Evolutionary conservation across 345 rosid genomes (phyloP).

Genomic region (Lepidium africanum): DNA sequence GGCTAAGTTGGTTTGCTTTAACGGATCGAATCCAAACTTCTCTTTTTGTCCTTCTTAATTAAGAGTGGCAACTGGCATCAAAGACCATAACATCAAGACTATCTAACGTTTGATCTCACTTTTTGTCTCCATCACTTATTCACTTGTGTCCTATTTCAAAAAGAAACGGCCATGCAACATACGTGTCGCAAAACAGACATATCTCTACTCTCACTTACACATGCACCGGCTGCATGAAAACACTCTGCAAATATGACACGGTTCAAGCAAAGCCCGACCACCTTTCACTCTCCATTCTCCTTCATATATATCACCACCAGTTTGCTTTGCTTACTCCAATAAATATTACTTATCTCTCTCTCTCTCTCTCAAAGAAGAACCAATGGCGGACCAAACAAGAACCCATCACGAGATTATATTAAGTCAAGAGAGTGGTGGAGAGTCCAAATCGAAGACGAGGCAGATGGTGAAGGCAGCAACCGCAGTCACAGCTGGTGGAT

Average conservation of each 20-base stretch:
- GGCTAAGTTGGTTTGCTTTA: not conserved
- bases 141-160: not conserved
- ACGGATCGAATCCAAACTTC: not conserved
- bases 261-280: not conserved
- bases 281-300: not conserved
- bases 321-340: not conserved
- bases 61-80: not conserved
- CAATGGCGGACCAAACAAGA: constrained; percentile 24
- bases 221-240: constrained; percentile 28
- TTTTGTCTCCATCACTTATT: not conserved
- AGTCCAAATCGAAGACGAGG: constrained; percentile 24
- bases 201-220: not conserved
- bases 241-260: constrained; percentile 3
- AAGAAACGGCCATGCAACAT: not conserved
- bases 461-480: constrained; percentile 70
- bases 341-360: not conserved
- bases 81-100: not conserved
- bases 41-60: too few species aligned
- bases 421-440: not conserved
- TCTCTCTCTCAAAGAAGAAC: not conserved
- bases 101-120: not conserved
- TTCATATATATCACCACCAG: not conserved
- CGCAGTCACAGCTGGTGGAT: constrained; percentile 65
- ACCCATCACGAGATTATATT: constrained; percentile 1
- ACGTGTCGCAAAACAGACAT: not conserved